phyloP scores from a whole-genome alignment of 331 rosid genomes.

The Arachis monticola region DNA sequence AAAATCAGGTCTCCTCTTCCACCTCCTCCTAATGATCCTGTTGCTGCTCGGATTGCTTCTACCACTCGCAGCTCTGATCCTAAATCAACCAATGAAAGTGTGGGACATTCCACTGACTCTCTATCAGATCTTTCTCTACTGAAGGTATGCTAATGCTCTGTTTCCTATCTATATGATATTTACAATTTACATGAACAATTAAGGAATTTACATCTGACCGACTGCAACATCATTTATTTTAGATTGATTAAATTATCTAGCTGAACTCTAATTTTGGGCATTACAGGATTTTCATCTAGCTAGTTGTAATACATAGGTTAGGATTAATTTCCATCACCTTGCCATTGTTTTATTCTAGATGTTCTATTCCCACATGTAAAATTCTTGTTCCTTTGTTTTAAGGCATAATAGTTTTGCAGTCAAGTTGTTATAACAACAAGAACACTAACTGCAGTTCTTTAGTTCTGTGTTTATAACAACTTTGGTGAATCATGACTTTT shows the following conservation, averaged over 20 bases:
- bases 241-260: slow-evolving; percentile 18
- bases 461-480: not conserved
- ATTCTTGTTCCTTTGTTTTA: slow-evolving; percentile 17
- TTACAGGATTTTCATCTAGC: slow-evolving; percentile 15
- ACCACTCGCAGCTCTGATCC: slow-evolving; percentile 41
- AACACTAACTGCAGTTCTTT: not conserved
- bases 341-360: slow-evolving; percentile 6
- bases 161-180: slow-evolving; percentile 13
- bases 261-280: slow-evolving; percentile 21
- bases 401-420: slow-evolving; percentile 18
- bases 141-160: slow-evolving; percentile 59
- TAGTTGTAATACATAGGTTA: slow-evolving; percentile 13
- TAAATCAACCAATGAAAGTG: slow-evolving; percentile 52
- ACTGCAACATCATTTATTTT: not conserved
- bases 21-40: slow-evolving; percentile 96
- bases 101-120: slow-evolving; percentile 56
- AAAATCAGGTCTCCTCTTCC: slow-evolving; percentile 89
- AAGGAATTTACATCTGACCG: not conserved
- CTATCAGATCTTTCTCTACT: slow-evolving; percentile 92
- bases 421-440: not conserved
- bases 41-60: slow-evolving; percentile 68
- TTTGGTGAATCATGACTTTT: slow-evolving; percentile 20
- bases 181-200: not conserved
- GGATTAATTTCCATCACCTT: slow-evolving; percentile 2
- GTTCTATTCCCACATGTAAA: slow-evolving; percentile 12